Evolutionary conservation across 345 rosid genomes (phyloP).

Genomic region (Rhodamnia argentea): DNA sequence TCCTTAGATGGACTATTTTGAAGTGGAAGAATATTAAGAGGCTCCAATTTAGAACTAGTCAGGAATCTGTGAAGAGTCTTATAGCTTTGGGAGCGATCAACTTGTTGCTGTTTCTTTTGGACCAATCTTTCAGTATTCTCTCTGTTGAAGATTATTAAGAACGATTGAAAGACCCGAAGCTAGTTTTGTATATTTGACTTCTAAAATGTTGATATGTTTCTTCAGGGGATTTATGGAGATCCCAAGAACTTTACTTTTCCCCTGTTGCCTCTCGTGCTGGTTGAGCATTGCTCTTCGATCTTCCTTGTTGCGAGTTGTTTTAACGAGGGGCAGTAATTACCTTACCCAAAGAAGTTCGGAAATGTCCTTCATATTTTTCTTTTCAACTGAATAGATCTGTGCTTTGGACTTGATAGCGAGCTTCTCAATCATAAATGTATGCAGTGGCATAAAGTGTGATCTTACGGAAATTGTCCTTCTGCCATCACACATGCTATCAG

Average conservation of each 20-base stretch:
- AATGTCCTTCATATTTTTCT: not conserved
- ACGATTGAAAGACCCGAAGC: rapidly evolving
- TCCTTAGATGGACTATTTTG: not conserved
- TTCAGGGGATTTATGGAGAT: not conserved
- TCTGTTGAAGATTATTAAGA: not conserved
- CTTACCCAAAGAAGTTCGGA: not conserved
- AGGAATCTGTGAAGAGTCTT: not conserved
- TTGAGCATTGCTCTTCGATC: not conserved
- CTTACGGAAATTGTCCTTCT: not conserved
- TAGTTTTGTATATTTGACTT: not conserved
- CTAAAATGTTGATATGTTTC: not conserved
- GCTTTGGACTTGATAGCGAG: not conserved
- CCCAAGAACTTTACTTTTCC: not conserved
- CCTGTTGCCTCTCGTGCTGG: not conserved
- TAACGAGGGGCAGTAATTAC: not conserved
- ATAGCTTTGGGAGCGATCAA: not conserved
- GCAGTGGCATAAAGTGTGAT: rapidly evolving
- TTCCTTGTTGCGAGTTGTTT: not conserved
- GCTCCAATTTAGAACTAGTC: not conserved
- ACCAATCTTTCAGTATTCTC: rapidly evolving
- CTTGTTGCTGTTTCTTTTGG: not conserved
- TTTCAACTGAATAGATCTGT: not conserved
- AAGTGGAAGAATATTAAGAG: rapidly evolving
- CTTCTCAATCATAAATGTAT: not conserved
- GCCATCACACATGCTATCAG: not conserved